phyloP scores from a whole-genome alignment of 345 rosid genomes.

The Noccaea bulbosa region DNA sequence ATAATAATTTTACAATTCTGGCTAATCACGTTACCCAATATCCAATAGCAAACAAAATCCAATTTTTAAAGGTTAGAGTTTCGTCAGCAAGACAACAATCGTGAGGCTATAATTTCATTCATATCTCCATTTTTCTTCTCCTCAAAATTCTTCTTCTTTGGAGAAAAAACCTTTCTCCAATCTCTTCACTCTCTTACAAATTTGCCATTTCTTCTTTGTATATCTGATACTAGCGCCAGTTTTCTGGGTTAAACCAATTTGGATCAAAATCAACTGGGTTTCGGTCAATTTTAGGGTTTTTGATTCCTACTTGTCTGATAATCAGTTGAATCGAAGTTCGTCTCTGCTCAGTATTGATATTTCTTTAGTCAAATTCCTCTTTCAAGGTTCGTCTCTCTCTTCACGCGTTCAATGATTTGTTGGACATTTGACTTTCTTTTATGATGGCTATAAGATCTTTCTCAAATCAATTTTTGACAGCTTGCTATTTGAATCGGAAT shows the following conservation, averaged over 20 bases:
- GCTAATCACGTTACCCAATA: conserved; percentile 16
- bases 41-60: conserved; percentile 17
- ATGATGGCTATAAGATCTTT: not conserved
- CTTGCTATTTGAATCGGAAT: not conserved
- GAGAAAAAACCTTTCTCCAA: conserved; percentile 3
- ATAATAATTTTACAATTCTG: not conserved
- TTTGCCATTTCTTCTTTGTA: not conserved
- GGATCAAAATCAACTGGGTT: conserved; percentile 18
- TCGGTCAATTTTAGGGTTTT: conserved; percentile 6
- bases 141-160: not conserved
- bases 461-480: conserved; percentile 7
- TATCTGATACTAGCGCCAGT: not conserved
- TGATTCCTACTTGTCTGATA: not conserved
- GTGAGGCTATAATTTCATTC: conserved; percentile 30
- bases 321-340: not conserved
- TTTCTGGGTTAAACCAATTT: conserved; percentile 8
- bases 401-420: conserved; percentile 16
- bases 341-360: conserved; percentile 9
- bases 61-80: conserved; percentile 14
- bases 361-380: not conserved
- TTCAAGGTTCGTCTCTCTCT: conserved; percentile 22
- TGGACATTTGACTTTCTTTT: not conserved
- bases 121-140: conserved; percentile 2
- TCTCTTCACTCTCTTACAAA: not conserved
- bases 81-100: conserved; percentile 29